Evolutionary conservation across 768 basidiomycete genomes (phyloP), one percentile per base, ranked within the genome.

Genomic region (Gautieria morchelliformis): DNA sequence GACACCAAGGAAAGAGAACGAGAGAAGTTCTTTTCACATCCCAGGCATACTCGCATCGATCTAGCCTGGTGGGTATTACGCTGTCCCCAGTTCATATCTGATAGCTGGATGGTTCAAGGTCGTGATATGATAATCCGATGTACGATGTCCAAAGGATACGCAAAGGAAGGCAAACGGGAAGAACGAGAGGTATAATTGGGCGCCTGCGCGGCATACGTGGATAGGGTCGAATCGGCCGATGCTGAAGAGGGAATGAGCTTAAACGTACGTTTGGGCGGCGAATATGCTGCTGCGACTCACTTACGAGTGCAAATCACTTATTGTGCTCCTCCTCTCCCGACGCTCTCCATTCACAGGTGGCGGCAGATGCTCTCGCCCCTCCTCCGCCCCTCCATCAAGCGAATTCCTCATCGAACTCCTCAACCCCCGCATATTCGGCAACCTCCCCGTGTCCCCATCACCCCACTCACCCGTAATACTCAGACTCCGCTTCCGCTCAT

Each of bases 321-420:
- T 40, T 12, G 56, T 57, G 22, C 56, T 39, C 33, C 56, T 48
- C 27, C 56, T 24, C 37, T 57, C 56, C 10, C 56, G 56, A 49
- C 32, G 32, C 12, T 40, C 39, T 17, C 56, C 56, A 50, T 33
- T 50, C 19, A 40, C 33, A 40, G 30, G 42, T 24, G 37, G 53
- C 35, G 27, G 37, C 33, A 33, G 24, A n/a, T 6, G 14, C 14
- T 7, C 19, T 32, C 37, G 4, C 33, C 11, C 46, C 45, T 12
- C 22, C 30, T 20, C 32, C 37, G 40, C 42, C 33, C 22, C 49
- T 10, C 37, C 37, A 24, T 57, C 56, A 24, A 57, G 45, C 15
- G 56, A 57, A 48, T 35, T 39, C 19, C 56, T 47, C n/a, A 40
- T 22, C 52, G 51, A 52, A 19, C 37, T 40, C 7, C 51, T 22